A percentile compares a stretch with the other conserved stretches of the same genome.
Evolutionary conservation across 2,329 filamentous ascomycete genomes (phyloP).

Genomic region (Arthroderma sp.): DNA sequence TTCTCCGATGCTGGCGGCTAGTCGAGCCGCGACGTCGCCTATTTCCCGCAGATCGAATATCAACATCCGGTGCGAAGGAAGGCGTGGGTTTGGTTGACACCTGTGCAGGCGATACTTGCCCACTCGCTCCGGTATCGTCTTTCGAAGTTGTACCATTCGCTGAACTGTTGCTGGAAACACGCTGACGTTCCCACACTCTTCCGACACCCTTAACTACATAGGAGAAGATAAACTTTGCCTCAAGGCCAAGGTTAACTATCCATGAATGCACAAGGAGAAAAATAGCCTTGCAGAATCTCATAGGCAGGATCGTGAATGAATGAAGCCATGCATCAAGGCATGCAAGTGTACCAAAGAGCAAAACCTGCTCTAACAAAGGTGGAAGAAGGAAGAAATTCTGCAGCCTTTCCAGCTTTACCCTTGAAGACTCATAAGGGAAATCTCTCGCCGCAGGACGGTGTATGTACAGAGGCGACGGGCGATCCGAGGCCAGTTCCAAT

Average conservation of each 20-base stretch:
- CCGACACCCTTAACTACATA: slow-evolving; percentile 73
- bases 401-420: slow-evolving; percentile 80
- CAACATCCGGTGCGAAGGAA: not conserved
- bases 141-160: slow-evolving; percentile 10
- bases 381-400: slow-evolving; percentile 79
- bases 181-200: slow-evolving; percentile 52
- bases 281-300: slow-evolving; percentile 72
- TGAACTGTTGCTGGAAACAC: not conserved
- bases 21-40: slow-evolving; percentile 18
- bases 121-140: slow-evolving; percentile 14
- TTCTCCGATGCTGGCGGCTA: slow-evolving; percentile 50
- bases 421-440: slow-evolving; percentile 79
- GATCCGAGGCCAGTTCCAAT: slow-evolving; percentile 47
- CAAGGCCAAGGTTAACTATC: slow-evolving; percentile 56
- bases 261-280: slow-evolving; percentile 68
- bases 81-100: not conserved
- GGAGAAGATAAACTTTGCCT: slow-evolving; percentile 55
- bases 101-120: slow-evolving; percentile 1
- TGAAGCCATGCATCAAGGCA: slow-evolving; percentile 95
- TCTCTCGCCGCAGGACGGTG: slow-evolving; percentile 44
- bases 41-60: not conserved
- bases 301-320: slow-evolving; percentile 85
- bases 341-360: slow-evolving; percentile 78
- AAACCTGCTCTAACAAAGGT: slow-evolving; percentile 64
- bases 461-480: slow-evolving; percentile 50